These are phyloP conservation scores for Globisporangium barbulae DNA, from an alignment of 352 stramenopile species.

Conservation along the genomic window DNA sequence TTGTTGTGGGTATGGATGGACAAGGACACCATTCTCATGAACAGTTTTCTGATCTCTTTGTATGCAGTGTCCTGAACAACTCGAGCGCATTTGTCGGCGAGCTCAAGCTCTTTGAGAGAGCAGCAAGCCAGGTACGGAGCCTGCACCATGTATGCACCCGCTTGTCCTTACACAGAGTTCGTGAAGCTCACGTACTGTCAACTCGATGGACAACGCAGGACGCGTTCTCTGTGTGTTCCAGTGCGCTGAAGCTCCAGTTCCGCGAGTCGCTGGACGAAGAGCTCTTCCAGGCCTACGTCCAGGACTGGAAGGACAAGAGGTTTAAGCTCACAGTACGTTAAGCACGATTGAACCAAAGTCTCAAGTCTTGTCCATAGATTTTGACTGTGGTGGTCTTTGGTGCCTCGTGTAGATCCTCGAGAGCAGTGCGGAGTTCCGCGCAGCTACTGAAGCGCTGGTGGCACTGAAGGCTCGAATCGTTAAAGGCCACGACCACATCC, in stretches of 20 bases:
- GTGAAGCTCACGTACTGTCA: not conserved
- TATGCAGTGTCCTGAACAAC: conserved; percentile 32
- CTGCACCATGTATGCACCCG: not conserved
- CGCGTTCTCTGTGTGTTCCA: conserved; percentile 50
- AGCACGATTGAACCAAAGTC: no score
- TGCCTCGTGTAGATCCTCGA: not conserved
- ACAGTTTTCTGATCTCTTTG: not conserved
- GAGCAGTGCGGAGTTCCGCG: not conserved
- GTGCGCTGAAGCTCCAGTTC: conserved; percentile 59
- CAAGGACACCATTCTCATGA: not conserved
- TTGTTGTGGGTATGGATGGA: not conserved
- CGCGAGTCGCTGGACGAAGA: conserved; percentile 47
- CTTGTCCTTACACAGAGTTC: not conserved
- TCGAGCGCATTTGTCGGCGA: conserved; percentile 24
- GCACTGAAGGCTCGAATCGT: not conserved
- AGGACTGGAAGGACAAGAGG: conserved; percentile 39
- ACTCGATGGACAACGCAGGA: conserved; percentile 25
- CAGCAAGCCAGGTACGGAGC: conserved; percentile 34
- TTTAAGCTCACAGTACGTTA: conserved; percentile 25
- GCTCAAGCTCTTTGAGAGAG: conserved; percentile 49
- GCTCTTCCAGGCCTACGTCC: conserved; percentile 50
- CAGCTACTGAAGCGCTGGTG: not conserved
- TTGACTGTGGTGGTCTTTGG: not conserved
- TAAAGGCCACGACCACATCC: conserved; percentile 2
- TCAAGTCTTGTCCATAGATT: not conserved